Percentiles rank a stretch among this genome's conserved stretches.
Conservation (phyloP, 163 green algal genomes). For the Scenedesmus sp. region DNA sequence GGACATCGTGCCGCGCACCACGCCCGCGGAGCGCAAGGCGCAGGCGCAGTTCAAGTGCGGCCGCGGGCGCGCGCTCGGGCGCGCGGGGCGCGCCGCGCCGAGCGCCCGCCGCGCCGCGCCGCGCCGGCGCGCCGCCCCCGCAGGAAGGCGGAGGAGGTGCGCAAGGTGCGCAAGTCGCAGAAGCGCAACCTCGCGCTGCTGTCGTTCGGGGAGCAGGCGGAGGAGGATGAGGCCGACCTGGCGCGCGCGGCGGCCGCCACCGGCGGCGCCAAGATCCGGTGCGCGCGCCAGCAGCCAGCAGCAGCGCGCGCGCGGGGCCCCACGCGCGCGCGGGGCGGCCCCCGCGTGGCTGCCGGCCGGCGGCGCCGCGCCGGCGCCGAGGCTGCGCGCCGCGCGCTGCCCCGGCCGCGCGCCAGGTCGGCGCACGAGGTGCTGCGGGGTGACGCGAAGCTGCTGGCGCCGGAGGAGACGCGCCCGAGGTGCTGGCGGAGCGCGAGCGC, state of each 20-base stretch:
- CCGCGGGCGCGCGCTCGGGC: too few species aligned
- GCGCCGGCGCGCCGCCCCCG: too few species aligned
- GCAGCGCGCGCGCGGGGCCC: too few species aligned
- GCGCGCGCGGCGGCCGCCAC: neutral
- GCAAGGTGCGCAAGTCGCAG: slow-evolving; percentile 41
- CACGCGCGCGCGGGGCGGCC: too few species aligned
- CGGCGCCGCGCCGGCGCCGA: neutral
- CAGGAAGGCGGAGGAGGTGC: slow-evolving; percentile 36
- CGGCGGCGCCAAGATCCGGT: slow-evolving; percentile 17
- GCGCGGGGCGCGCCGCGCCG: too few species aligned
- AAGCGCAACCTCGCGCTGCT: slow-evolving; percentile 88
- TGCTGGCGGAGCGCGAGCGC: slow-evolving; percentile 30
- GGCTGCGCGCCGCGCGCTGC: neutral
- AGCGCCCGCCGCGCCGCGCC: too few species aligned
- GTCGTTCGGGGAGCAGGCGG: slow-evolving; percentile 88
- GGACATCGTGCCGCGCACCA: slow-evolving; percentile 85
- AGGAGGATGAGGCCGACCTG: slow-evolving; percentile 69
- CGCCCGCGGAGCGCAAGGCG: slow-evolving; percentile 45
- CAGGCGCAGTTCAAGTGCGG: slow-evolving; percentile 40
- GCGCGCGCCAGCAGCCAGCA: neutral
- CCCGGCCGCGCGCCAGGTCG: neutral
- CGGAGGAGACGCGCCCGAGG: slow-evolving; percentile 51
- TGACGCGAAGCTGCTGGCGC: slow-evolving; percentile 14
- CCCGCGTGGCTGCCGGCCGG: too few species aligned
- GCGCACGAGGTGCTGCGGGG: slow-evolving; percentile 29